Evolutionary conservation across 305 asterid genomes (phyloP).

Genomic region (Fraxinus baroniana): DNA sequence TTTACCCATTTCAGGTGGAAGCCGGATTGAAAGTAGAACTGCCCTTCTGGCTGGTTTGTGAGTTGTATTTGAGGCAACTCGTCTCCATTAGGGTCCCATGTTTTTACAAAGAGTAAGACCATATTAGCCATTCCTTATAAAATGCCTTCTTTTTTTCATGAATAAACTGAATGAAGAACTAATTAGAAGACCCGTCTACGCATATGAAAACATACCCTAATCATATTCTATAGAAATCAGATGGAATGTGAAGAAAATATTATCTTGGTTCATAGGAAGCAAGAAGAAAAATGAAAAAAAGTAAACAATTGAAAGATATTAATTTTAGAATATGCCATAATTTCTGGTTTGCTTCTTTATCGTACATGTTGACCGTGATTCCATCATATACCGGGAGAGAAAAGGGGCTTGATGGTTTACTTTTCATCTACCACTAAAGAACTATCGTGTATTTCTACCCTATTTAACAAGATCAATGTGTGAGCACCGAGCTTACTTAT

Average conservation of each 20-base stretch:
- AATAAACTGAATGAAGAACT: conserved; percentile 7
- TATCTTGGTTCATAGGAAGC: neutral
- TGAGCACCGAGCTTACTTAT: neutral
- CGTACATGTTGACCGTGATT: neutral
- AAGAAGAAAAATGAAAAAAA: neutral
- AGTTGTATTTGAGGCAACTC: conserved; percentile 63
- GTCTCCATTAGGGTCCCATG: conserved; percentile 62
- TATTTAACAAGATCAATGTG: neutral
- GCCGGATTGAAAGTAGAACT: conserved; percentile 75
- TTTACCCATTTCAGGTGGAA: conserved; percentile 51
- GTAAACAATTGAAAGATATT: neutral
- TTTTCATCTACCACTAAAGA: neutral
- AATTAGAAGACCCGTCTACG: neutral
- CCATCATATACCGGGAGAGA: neutral
- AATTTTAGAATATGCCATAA: neutral
- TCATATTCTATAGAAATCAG: neutral
- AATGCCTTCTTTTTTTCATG: conserved; percentile 1
- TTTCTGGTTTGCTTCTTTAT: neutral
- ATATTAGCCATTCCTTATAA: conserved; percentile 7
- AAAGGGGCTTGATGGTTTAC: neutral
- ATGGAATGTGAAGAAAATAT: neutral
- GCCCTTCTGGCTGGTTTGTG: conserved; percentile 85
- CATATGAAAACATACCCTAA: neutral
- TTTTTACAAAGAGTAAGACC: conserved; percentile 69
- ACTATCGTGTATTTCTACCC: neutral